Evolutionary conservation across 1,284 basidiomycete species (phyloP), one percentile per base, ranked within the genome.

Genomic region (Naganishia cerealis): DNA sequence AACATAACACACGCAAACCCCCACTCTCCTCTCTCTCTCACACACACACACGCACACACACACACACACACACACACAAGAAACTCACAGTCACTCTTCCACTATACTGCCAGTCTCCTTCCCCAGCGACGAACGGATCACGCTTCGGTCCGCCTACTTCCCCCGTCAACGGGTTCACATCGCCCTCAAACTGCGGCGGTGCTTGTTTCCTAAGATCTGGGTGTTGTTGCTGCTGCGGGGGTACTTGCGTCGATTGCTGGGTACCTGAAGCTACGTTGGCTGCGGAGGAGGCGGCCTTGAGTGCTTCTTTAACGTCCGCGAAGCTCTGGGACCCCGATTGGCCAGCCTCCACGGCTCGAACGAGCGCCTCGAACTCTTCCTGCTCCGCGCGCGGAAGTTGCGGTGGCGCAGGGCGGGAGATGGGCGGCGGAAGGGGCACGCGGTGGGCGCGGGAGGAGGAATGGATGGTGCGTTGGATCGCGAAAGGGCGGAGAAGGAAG

Each of bases 71-170:
- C n/a, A 33, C 3, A 33, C 29, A 33, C 29, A 18, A 18, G 46
- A 50, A 7, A 76, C 78, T 76, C 72, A 80, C 81, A 10, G 81
- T 81, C 42, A 80, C 80, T 50, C 81, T 68, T 1, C 81, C 81
- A 18, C 75, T 78, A 71, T 78, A 81, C 70, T 78, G 77, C 81
- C 81, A 81, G 68, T 81, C 80, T 24, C 70, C 71, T 63, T 76
- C 73, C 0, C 77, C 77, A 2, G 77, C 77, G 43, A 75, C 76
- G 66, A 86, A 79, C 21, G 85, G 85, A 73, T 86, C 84, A 21
- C 79, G 78, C 76, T 86, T 86, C 1, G 85, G 85, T 0, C 85
- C 85, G 0, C 84, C 85, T 9, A 81, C 72, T 73, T 86, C 85
- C 18, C 85, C 85, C 39, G 85, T 86, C 21, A 73, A 73, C 3